Percentiles rank a stretch among this genome's conserved stretches.
These are phyloP conservation scores for Dictyostelium gargantuum DNA, from an alignment of 208 protist species.

Conservation along the genomic window DNA sequence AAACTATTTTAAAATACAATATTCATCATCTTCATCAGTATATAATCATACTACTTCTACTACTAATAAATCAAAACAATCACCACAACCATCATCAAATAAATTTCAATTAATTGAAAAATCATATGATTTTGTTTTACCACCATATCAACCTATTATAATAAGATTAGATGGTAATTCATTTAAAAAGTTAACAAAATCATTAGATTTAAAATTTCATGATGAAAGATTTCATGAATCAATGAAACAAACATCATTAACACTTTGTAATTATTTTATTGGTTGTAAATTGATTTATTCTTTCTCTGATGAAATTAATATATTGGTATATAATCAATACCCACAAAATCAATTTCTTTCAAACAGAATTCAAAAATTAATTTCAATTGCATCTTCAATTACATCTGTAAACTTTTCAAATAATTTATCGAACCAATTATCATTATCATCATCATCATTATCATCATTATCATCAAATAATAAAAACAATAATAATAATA, in stretches of 20 bases:
- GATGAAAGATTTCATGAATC: slow-evolving; percentile 8
- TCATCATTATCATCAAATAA: no score
- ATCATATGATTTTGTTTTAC: neutral
- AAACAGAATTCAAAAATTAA: slow-evolving; percentile 30
- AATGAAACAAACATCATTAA: neutral
- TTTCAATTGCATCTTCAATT: neutral
- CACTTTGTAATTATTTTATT: neutral
- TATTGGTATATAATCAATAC: neutral
- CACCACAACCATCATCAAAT: neutral
- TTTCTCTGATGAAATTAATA: slow-evolving; percentile 23
- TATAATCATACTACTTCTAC: no score
- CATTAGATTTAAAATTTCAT: neutral
- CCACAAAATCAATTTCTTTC: neutral
- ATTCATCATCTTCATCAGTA: no score
- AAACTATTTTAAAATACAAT: no score
- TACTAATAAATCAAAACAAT: no score
- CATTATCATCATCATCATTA: no score
- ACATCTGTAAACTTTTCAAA: neutral
- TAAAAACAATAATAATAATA: neutral
- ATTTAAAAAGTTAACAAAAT: neutral
- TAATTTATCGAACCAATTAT: neutral
- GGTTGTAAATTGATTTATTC: neutral
- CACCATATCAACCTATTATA: neutral
- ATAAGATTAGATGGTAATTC: slow-evolving; percentile 3
- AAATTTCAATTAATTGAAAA: slow-evolving; percentile 26